A percentile compares a stretch with the other conserved stretches of the same genome.
These are phyloP conservation scores for Stenogyne calaminthoides DNA, from an alignment of 305 asterid genomes.

Conservation along the genomic window DNA sequence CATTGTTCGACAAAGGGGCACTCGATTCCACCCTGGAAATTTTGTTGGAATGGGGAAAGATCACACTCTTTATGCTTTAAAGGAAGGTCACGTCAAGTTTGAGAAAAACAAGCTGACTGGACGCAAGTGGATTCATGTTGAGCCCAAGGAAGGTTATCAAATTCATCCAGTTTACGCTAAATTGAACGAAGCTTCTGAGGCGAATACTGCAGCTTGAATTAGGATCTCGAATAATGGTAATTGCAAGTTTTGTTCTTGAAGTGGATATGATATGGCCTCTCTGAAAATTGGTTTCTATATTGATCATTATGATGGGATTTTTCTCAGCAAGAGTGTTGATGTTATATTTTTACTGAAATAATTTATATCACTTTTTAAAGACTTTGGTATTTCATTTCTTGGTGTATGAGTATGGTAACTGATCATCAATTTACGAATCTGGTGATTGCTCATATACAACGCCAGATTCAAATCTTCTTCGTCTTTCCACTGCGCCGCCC, in stretches of 20 bases:
- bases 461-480: conserved; percentile 74
- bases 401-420: no score
- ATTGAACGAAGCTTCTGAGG: no score
- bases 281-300: background rate
- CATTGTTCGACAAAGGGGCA: conserved; percentile 93
- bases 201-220: no score
- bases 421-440: conserved; percentile 31
- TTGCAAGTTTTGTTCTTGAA: no score
- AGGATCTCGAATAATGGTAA: no score
- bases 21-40: conserved; percentile 92
- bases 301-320: background rate
- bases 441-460: no score
- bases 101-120: conserved; percentile 69
- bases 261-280: no score
- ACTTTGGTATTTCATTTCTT: no score
- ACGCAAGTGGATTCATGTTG: conserved; percentile 92
- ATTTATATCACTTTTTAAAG: no score
- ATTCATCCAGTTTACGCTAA: conserved; percentile 66
- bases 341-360: no score
- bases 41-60: conserved; percentile 89
- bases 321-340: no score
- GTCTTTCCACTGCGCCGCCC: conserved; percentile 64
- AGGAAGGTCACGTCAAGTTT: conserved; percentile 79
- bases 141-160: conserved; percentile 74
- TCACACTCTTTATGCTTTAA: conserved; percentile 83